Base-by-base conservation (phyloP, 805 yeast genomes). In the Yamadazyma insecticola region DNA sequence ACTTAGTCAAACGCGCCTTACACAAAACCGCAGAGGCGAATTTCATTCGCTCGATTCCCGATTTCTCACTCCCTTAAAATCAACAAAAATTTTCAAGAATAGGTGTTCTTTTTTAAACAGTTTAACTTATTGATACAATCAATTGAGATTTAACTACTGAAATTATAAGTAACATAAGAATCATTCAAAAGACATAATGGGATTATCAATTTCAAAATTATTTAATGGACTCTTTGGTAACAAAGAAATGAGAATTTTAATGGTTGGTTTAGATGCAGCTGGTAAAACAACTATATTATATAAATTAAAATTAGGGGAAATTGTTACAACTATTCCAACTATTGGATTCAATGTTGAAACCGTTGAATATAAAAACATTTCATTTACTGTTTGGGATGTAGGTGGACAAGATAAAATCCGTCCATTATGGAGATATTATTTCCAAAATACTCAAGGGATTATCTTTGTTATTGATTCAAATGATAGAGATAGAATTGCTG, bases 401-500 rank as follows among this genome's bases (percentile, higher is more conserved):
- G 97, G 97, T 83, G 97, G 97, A 78, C 97, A 90, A 74, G 96
- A 88, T 68, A 89, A 89, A 72, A 90, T 90, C 58, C 85, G 97
- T 72, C 96, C 97, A 39, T 74, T 90, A 66, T 90, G 97, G 97
- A 84, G 97, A 78, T 95, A 90, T 70, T 90, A 90, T 67, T 90
- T 80, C 85, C 96, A 90, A 71, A 90, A 90, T 77, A 88, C 97
- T 41, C 97, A 90, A 69, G 97, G 97, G 73, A 86, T 90, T 60
- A 89, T 90, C 63, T 90, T 89, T 60, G 97, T 90, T 44, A 96
- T 90, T 51, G 97, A 90, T 73, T 85, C 96, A 41, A 88, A 89
- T 71, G 97, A 90, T 70, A 85, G 96, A 72, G 95, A 88, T 57
- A 95, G 97, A 76, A 82, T 90, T 57, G 76, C 87, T 56, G 97